A percentile compares a stretch with the other conserved stretches of the same genome.
Conservation (phyloP, 495 filamentous ascomycete genomes). For the Trichoderma erinaceum region DNA sequence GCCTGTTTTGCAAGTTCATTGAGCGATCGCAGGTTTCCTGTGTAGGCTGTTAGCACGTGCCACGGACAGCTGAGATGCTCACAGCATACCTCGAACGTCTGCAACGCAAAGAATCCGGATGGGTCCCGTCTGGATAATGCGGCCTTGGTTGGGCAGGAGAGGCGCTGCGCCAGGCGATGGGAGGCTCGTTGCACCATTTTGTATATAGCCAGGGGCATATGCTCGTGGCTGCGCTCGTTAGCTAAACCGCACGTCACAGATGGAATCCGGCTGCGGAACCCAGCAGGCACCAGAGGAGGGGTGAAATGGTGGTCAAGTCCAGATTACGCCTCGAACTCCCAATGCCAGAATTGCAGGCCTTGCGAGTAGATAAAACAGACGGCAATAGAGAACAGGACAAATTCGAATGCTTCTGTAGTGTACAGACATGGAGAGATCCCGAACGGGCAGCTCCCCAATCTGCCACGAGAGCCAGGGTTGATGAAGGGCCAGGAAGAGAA, state of each 20-base stretch:
- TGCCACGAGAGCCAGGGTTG: conserved; percentile 4
- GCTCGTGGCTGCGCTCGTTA: conserved; percentile 28
- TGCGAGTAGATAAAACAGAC: neutral
- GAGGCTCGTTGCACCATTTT: conserved; percentile 47
- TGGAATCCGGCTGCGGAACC: neutral
- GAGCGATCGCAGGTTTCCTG: conserved; percentile 89
- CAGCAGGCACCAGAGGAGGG: neutral
- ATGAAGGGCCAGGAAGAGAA: neutral
- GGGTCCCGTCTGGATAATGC: conserved; percentile 75
- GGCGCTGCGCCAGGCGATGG: conserved; percentile 45
- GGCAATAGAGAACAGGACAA: neutral
- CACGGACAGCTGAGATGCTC: neutral
- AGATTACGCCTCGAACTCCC: neutral
- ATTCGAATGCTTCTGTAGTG: neutral
- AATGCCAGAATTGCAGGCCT: neutral
- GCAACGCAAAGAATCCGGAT: conserved; percentile 90
- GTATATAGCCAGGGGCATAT: conserved; percentile 44
- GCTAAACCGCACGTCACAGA: neutral
- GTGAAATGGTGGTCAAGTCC: neutral
- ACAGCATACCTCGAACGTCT: conserved; percentile 77
- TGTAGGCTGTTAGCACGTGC: conserved; percentile 20
- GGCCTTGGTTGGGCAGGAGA: conserved; percentile 52
- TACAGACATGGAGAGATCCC: neutral
- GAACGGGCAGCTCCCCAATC: neutral
- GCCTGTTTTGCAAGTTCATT: conserved; percentile 94